phyloP scores from a whole-genome alignment of 441 rosid species.

The Erysimum pusillum region DNA sequence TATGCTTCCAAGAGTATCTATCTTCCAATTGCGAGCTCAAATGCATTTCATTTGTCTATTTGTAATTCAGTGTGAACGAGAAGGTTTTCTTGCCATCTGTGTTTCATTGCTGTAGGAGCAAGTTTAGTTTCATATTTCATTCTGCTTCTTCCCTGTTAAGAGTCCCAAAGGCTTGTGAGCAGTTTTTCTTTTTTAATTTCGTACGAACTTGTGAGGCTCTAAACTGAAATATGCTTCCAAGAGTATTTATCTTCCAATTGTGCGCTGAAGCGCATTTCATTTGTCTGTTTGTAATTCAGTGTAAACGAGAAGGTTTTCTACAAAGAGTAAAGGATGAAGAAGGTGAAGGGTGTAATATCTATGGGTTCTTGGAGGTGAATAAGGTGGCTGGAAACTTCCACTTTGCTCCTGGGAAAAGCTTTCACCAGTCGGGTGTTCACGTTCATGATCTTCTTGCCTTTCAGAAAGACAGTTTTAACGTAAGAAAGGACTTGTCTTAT shows the following conservation, averaged over 20 bases:
- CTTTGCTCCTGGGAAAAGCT: conserved; percentile 99
- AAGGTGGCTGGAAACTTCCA: conserved; percentile 98
- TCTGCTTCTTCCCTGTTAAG: neutral
- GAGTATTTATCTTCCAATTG: neutral
- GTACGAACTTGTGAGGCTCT: conserved; percentile 2
- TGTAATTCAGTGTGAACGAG: conserved; percentile 82
- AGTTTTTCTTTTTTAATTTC: neutral
- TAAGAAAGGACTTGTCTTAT: conserved; percentile 49
- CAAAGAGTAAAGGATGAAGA: conserved; percentile 92
- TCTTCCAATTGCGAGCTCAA: no score
- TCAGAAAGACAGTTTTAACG: conserved; percentile 91
- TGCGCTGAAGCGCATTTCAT: neutral
- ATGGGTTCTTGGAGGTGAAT: conserved; percentile 93
- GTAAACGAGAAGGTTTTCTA: conserved; percentile 94
- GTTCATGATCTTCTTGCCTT: conserved; percentile 90
- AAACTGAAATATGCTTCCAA: neutral
- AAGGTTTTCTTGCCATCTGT: conserved; percentile 64
- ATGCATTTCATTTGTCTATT: neutral
- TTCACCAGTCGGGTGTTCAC: conserved; percentile 88
- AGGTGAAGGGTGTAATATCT: conserved; percentile 96
- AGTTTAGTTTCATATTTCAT: neutral
- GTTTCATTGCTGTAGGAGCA: conserved; percentile 16
- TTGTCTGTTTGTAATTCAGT: conserved; percentile 54
- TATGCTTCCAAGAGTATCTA: conserved; percentile 2
- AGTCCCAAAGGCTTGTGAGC: neutral